Conservation (phyloP, 352 stramenopile species). For the Globisporangium emineosum region DNA sequence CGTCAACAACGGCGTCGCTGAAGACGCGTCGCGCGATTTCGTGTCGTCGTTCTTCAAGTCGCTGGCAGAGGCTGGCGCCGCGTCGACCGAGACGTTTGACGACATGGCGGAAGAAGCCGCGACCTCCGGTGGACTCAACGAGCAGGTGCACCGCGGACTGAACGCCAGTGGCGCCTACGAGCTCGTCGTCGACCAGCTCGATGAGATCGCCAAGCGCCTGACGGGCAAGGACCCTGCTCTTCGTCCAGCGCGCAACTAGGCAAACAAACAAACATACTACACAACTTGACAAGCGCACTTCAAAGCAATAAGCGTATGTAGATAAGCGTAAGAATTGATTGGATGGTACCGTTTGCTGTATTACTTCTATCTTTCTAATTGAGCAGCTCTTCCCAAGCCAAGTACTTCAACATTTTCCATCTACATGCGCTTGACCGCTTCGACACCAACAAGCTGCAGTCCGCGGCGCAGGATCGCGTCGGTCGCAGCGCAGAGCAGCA, state of each 20-base stretch:
- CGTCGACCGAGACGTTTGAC: conserved; percentile 71
- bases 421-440: conserved; percentile 76
- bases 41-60: conserved; percentile 85
- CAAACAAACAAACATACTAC: background rate
- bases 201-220: conserved; percentile 81
- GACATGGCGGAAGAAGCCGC: conserved; percentile 84
- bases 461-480: conserved; percentile 63
- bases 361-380: background rate
- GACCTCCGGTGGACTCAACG: conserved; percentile 78
- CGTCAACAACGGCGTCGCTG: conserved; percentile 77
- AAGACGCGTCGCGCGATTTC: conserved; percentile 71
- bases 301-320: background rate
- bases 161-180: conserved; percentile 69
- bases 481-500: conserved; percentile 74
- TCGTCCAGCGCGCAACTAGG: conserved; percentile 39
- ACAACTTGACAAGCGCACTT: background rate
- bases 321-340: background rate
- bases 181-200: conserved; percentile 75
- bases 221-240: conserved; percentile 60
- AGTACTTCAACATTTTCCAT: background rate
- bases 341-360: background rate
- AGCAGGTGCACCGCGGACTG: conserved; percentile 78
- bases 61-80: conserved; percentile 64
- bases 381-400: background rate
- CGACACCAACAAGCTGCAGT: conserved; percentile 63